These are phyloP conservation scores for Lasiosphaeria miniovina DNA, from an alignment of 495 filamentous ascomycete species.

Conservation along the genomic window DNA sequence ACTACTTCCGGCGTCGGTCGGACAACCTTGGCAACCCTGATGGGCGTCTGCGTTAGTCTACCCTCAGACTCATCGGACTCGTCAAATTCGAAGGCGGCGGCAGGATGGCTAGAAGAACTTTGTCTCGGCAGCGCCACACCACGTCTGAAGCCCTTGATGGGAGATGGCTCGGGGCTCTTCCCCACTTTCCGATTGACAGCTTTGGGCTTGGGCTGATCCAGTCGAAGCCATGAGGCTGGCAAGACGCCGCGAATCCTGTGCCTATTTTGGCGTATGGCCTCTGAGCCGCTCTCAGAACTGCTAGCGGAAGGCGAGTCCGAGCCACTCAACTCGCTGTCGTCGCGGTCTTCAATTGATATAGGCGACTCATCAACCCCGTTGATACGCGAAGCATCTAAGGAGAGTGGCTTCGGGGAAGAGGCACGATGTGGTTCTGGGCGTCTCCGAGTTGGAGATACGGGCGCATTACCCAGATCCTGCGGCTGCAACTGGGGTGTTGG, in stretches of 20 bases:
- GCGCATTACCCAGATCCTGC: conserved; percentile 9
- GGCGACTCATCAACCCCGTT: conserved; percentile 5
- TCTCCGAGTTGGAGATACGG: neutral
- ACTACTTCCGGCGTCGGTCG: conserved; percentile 6
- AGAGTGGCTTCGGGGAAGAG: neutral
- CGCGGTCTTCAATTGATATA: conserved; percentile 19
- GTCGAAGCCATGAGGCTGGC: conserved; percentile 83
- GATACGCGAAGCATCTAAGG: neutral
- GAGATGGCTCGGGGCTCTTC: conserved; percentile 36
- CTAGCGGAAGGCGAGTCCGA: conserved; percentile 19
- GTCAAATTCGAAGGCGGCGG: conserved; percentile 40
- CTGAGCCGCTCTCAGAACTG: conserved; percentile 40
- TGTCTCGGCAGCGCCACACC: conserved; percentile 53
- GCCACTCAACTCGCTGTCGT: conserved; percentile 10
- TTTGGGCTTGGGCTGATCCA: conserved; percentile 54
- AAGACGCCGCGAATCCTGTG: conserved; percentile 76
- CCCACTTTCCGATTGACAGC: conserved; percentile 31
- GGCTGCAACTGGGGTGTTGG: conserved; percentile 8
- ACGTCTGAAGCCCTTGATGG: conserved; percentile 40
- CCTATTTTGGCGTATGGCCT: conserved; percentile 40
- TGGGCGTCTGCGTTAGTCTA: conserved; percentile 10
- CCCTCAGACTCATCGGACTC: conserved; percentile 46
- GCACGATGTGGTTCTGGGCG: neutral
- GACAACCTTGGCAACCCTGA: neutral
- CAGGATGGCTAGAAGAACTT: conserved; percentile 19